A percentile compares a stretch with the other conserved stretches of the same genome.
Evolutionary conservation across 2,329 filamentous ascomycete species (phyloP).

Genomic region (Monosporascus sp.): DNA sequence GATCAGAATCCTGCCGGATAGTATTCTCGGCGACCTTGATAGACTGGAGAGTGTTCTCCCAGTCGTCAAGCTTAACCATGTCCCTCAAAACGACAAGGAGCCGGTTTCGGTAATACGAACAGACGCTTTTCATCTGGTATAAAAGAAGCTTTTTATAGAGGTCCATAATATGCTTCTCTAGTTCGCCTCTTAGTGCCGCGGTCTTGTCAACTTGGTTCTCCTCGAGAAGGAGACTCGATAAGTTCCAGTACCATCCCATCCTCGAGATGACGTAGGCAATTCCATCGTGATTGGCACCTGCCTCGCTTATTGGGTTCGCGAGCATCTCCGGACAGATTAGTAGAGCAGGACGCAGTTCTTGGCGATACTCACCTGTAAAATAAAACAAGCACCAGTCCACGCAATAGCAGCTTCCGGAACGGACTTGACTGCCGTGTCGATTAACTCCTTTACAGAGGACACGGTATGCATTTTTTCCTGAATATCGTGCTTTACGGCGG

Average conservation of each 20-base stretch:
- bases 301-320: conserved; percentile 20
- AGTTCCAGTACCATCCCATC: conserved; percentile 33
- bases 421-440: conserved; percentile 20
- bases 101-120: conserved; percentile 27
- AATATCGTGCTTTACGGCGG: conserved; percentile 19
- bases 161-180: conserved; percentile 22
- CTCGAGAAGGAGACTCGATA: conserved; percentile 23
- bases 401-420: conserved; percentile 29
- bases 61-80: conserved; percentile 28
- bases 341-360: background rate
- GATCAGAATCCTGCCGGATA: background rate
- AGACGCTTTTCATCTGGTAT: conserved; percentile 36
- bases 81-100: conserved; percentile 21
- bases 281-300: conserved; percentile 25
- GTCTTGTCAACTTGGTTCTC: conserved; percentile 2
- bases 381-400: conserved; percentile 30
- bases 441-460: conserved; percentile 17
- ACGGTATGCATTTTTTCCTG: conserved; percentile 17
- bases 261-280: conserved; percentile 29
- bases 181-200: conserved; percentile 8
- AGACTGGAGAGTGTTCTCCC: conserved; percentile 23
- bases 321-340: conserved; percentile 10
- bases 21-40: conserved; percentile 23
- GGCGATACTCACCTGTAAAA: conserved; percentile 23
- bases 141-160: conserved; percentile 34